Percentiles rank a stretch among this genome's conserved stretches.
phyloP scores from a whole-genome alignment of 768 basidiomycete genomes.

The Russula dissimulans region DNA sequence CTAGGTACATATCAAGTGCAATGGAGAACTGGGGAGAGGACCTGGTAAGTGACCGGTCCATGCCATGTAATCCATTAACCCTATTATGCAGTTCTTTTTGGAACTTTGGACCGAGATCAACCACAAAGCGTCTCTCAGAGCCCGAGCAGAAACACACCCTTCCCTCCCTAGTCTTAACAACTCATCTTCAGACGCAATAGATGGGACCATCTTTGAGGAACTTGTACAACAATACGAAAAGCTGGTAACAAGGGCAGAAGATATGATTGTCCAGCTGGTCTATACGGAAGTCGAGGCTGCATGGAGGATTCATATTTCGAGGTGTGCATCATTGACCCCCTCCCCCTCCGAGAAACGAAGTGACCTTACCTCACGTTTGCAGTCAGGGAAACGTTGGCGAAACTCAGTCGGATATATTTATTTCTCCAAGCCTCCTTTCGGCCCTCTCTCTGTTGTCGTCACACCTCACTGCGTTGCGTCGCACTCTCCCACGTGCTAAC shows the following conservation, averaged over 20 bases:
- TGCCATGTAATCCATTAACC: not conserved
- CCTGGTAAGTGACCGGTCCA: constrained; percentile 42
- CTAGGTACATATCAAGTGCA: constrained; percentile 57
- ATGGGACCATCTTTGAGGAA: constrained; percentile 73
- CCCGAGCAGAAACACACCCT: constrained; percentile 38
- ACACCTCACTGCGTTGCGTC: constrained; percentile 59
- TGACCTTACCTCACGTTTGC: constrained; percentile 20
- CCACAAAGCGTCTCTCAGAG: constrained; percentile 46
- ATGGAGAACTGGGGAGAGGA: constrained; percentile 88
- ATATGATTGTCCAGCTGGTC: constrained; percentile 78
- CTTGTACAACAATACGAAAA: constrained; percentile 55
- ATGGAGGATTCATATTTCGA: constrained; percentile 62
- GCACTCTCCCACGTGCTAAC: constrained; percentile 48
- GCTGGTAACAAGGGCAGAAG: constrained; percentile 65
- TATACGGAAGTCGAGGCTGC: constrained; percentile 72
- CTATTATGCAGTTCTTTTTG: constrained; percentile 66
- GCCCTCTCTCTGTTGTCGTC: constrained; percentile 76
- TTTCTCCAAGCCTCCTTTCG: constrained; percentile 64
- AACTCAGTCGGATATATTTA: constrained; percentile 32
- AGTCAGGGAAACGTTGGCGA: constrained; percentile 27
- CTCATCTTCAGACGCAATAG: constrained; percentile 30
- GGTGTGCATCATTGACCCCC: constrained; percentile 19
- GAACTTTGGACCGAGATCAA: constrained; percentile 82
- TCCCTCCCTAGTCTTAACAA: constrained; percentile 41
- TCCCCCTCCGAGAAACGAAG: not conserved